phyloP scores from a whole-genome alignment of 768 basidiomycete genomes.

The Amanita muscaria region DNA sequence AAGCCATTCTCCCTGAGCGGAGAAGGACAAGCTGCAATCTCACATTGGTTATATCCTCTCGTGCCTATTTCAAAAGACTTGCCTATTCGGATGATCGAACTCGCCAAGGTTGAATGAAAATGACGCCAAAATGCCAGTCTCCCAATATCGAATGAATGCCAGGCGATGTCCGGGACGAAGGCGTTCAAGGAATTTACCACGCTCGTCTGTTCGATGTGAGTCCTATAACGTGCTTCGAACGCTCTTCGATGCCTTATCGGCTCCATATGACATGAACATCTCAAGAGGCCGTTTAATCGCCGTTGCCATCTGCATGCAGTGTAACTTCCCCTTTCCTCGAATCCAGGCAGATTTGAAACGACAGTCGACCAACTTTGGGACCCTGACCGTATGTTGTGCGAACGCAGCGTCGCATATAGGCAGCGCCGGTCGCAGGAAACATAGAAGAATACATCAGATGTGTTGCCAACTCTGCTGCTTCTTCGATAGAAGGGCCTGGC shows the following conservation, averaged over 20 bases:
- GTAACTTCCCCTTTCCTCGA: constrained; percentile 29
- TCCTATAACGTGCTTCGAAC: constrained; percentile 25
- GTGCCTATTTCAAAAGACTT: too few relatives aligned
- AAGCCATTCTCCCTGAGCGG: constrained; percentile 36
- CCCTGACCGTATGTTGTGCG: constrained; percentile 27
- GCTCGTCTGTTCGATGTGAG: constrained; percentile 30
- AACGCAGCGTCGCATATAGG: constrained; percentile 27
- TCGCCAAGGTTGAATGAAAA: constrained; percentile 23
- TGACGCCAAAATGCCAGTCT: constrained; percentile 31
- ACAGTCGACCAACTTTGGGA: constrained; percentile 23
- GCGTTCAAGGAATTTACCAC: constrained; percentile 29
- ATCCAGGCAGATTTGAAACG: constrained; percentile 25
- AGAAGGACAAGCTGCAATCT: constrained; percentile 36
- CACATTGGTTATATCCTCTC: too few relatives aligned
- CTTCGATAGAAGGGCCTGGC: constrained; percentile 30
- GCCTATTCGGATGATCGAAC: constrained; percentile 34
- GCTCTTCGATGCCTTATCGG: constrained; percentile 21
- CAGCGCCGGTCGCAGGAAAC: constrained; percentile 25
- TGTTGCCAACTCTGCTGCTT: constrained; percentile 31
- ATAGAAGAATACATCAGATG: constrained; percentile 36
- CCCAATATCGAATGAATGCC: constrained; percentile 27
- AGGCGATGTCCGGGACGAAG: constrained; percentile 34
- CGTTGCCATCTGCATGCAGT: constrained; percentile 28
- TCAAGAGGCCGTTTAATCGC: constrained; percentile 29
- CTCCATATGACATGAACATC: constrained; percentile 27